Conservation (phyloP, 192 early-diverging fungal genomes). For the Linnemannia schmuckeri region DNA sequence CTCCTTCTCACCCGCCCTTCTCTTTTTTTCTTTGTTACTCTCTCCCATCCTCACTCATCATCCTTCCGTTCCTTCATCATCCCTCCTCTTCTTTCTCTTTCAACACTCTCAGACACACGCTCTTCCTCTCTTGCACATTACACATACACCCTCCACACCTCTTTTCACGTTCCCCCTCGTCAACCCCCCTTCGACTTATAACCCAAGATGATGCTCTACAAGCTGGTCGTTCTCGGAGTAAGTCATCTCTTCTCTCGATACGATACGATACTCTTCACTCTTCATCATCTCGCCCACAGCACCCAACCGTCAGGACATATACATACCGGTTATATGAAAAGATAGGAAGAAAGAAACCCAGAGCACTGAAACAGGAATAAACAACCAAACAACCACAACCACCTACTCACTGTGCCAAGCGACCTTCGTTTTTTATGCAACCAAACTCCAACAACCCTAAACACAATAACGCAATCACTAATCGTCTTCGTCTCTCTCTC, state of each 20-base stretch:
- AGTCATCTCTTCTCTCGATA: conserved; percentile 60
- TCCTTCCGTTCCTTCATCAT: not conserved
- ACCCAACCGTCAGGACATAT: not conserved
- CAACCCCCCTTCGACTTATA: not conserved
- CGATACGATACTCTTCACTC: not conserved
- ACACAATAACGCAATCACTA: not conserved
- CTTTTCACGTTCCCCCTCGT: not conserved
- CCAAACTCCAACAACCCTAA: not conserved
- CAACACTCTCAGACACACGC: not conserved
- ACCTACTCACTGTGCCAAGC: not conserved
- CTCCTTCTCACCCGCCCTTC: not conserved
- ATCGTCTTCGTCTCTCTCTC: not conserved
- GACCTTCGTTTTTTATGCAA: not conserved
- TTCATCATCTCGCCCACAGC: not conserved
- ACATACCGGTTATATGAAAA: not conserved
- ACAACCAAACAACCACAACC: not conserved
- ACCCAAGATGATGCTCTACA: conserved; percentile 91
- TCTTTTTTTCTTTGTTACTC: not conserved
- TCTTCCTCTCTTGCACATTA: not conserved
- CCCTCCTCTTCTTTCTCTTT: not conserved
- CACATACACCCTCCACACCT: not conserved
- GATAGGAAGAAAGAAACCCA: not conserved
- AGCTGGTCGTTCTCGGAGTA: conserved; percentile 93
- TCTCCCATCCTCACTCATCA: not conserved
- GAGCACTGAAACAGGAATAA: not conserved